These are phyloP conservation scores for Claviceps monticola DNA, from an alignment of 2,329 filamentous ascomycete species.

Conservation along the genomic window DNA sequence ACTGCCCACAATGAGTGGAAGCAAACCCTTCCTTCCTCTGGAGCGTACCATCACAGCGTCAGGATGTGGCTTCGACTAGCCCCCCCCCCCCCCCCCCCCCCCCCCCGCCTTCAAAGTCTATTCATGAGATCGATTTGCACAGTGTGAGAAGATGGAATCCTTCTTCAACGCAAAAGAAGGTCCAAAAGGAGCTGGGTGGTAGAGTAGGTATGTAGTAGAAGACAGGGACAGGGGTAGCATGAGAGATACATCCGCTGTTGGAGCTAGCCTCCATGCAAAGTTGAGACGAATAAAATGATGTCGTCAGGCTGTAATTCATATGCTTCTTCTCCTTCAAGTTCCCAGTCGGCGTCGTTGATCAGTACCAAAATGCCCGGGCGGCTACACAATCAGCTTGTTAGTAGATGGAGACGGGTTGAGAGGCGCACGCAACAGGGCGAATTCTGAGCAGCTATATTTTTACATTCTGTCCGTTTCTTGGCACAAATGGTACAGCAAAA, in stretches of 20 bases:
- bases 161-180: not conserved
- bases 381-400: slow-evolving; percentile 31
- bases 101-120: not conserved
- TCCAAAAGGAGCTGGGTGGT: not conserved
- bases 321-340: slow-evolving; percentile 84
- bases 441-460: not conserved
- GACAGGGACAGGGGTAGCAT: not conserved
- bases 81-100: not conserved
- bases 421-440: not conserved
- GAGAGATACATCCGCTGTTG: slow-evolving; percentile 1
- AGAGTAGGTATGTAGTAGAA: not conserved
- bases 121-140: not conserved
- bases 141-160: not conserved
- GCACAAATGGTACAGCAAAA: not conserved
- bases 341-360: slow-evolving; percentile 98
- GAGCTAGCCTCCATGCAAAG: slow-evolving; percentile 73
- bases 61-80: not conserved
- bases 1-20: not conserved
- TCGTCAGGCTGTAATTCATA: slow-evolving; percentile 75
- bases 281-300: slow-evolving; percentile 91
- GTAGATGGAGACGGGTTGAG: slow-evolving; percentile 6
- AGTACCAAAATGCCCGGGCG: slow-evolving; percentile 91
- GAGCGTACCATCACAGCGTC: not conserved
- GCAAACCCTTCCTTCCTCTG: not conserved
- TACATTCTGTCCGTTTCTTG: not conserved